Evolutionary conservation across 2,329 filamentous ascomycete genomes (phyloP), one percentile per base, ranked within the genome.

Genomic region (Thielaviopsis musarum): DNA sequence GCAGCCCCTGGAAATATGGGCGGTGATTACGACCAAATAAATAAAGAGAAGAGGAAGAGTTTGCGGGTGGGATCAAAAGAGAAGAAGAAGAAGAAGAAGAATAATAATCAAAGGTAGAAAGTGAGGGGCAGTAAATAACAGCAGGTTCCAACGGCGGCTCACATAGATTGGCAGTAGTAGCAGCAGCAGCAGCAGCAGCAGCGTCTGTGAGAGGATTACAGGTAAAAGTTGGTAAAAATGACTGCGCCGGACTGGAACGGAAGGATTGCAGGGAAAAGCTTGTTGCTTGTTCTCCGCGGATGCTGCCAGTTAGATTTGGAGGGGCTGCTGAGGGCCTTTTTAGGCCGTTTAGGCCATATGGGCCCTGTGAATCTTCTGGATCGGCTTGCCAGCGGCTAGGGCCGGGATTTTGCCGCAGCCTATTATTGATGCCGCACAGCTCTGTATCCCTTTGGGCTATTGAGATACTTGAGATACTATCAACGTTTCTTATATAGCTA

Each of bases 221-320:
- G 49, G 17, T 22, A 19, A 24, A n/a, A n/a, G 13, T 5, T 10
- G 56, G 30, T 10, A 53, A 54, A 54, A 28, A 19, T 38, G 38
- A 21, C 38, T 24, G 57, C 57, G 53, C 51, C 52, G 57, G 52
- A 54, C 57, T 54, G 38, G 41, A 59, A 59, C 57, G 52, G 57
- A 59, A 59, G 57, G 57, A 59, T 54, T 34, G 52, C 38, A 22
- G 57, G n/a, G 48, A 59, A 59, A 59, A 59, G 24, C 57, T 41
- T 59, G 57, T n/a, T 49, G 52, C 7, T 49, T 17, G 45, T 49
- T 49, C 45, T 49, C 45, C 45, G 45, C 45, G 45, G 45, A 13
- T 19, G n/a, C n/a, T 12, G 5, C n/a, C n/a, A 49, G n/a, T 49
- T 17, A 9, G n/a, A 10, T 21, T 49, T 21, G n/a, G 45, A 49